Evolutionary conservation across 1,284 basidiomycete species (phyloP), one percentile per base, ranked within the genome.

Genomic region (Naganishia cerealis): DNA sequence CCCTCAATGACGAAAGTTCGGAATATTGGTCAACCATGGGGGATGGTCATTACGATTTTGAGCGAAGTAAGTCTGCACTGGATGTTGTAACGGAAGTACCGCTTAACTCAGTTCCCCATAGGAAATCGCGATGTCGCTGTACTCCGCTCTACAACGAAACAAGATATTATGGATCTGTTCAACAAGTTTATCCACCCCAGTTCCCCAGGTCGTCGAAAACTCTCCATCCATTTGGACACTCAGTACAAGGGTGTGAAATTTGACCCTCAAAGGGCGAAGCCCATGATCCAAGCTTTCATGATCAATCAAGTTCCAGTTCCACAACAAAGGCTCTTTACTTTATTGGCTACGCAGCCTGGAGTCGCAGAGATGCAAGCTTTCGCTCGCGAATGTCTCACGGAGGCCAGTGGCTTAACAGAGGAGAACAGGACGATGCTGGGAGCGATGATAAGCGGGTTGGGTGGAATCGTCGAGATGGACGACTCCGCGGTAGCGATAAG

Each of bases 151-250:
- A 82, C 93, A 63, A 89, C 86, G 7, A 93, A 92, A 80, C 80
- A 86, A 8, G 91, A 97, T 29, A 84, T 98, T 46, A 71, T 92
- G n/a, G 78, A 84, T 5, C 81, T 97, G 65, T 94, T 92, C 84
- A 82, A 86, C 70, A 81, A 83, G 29, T 84, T 85, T 67, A 85
- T 92, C 56, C 88, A 93, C 77, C 89, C 89, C 0, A 85, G 85
- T 0, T 91, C 90, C 0, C 72, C 83, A 33, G 84, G 82, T 2
- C 86, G 92, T 53, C 83, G 87, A 39, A 95, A 95, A 79, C 80
- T 95, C 36, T 91, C 92, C 0, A 82, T 92, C 18, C 93, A 96
- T 74, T 81, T 92, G 77, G 81, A 83, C 56, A 91, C 91, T 6
- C 87, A 87, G 38, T 56, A 56, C 24, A 53, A 66, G 40, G 63